Percentiles rank a stretch among this genome's conserved stretches.
phyloP scores from a whole-genome alignment of 2,329 filamentous ascomycete species.

The Fusarium transvaalense region DNA sequence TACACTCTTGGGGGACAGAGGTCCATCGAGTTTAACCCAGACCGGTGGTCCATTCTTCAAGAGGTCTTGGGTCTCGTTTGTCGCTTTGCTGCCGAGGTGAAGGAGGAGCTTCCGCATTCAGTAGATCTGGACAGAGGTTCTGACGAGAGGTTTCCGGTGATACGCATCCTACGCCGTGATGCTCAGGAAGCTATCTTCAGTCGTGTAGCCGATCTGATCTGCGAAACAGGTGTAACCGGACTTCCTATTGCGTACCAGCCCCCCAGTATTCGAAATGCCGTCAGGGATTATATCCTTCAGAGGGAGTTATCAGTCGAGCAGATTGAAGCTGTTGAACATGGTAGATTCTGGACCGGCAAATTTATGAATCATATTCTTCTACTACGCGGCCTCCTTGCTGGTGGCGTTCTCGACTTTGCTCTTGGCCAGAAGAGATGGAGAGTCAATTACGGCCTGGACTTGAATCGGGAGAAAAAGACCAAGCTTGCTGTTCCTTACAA shows the following conservation, averaged over 20 bases:
- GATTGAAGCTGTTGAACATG: too few species aligned
- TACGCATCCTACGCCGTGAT: slow-evolving; percentile 59
- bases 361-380: too few species aligned
- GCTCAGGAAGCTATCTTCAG: slow-evolving; percentile 46
- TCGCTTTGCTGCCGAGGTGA: slow-evolving; percentile 48
- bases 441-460: slow-evolving; percentile 73
- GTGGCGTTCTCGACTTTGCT: slow-evolving; percentile 65
- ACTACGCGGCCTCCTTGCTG: slow-evolving; percentile 67
- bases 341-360: too few species aligned
- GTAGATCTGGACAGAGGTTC: slow-evolving; percentile 56
- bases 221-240: slow-evolving; percentile 55
- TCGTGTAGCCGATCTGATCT: slow-evolving; percentile 57
- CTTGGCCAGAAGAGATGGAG: slow-evolving; percentile 71
- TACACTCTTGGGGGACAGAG: slow-evolving; percentile 70
- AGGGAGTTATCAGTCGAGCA: too few species aligned
- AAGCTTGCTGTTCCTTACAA: slow-evolving; percentile 69
- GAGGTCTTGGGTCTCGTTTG: slow-evolving; percentile 62
- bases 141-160: slow-evolving; percentile 59
- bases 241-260: slow-evolving; percentile 59
- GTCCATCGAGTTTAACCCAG: slow-evolving; percentile 63
- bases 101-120: slow-evolving; percentile 50
- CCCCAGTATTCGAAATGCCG: not conserved
- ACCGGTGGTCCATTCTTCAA: slow-evolving; percentile 69
- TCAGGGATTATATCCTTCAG: slow-evolving; percentile 36
- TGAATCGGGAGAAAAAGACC: slow-evolving; percentile 55